Conservation (phyloP, 371 early-diverging fungal genomes). For the Syncephalastrum monosporum region DNA sequence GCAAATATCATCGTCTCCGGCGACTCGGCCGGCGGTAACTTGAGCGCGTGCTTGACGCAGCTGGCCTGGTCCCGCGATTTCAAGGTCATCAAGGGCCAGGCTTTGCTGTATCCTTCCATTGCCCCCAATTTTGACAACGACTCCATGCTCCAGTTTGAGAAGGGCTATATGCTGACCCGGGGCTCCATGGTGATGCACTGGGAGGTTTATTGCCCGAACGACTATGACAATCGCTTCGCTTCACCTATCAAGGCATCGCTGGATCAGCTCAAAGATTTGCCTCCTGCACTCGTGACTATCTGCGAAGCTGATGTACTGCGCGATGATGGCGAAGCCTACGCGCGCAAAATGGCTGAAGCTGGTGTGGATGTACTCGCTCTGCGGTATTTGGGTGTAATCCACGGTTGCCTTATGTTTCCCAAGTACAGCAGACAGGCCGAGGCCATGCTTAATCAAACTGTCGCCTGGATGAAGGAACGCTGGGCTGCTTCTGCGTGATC, state of each 20-base stretch:
- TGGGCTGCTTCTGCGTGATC: too few relatives aligned
- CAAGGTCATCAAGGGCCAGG: conserved; percentile 9
- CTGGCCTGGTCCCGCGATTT: too few relatives aligned
- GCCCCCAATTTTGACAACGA: too few relatives aligned
- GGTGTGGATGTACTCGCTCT: conserved; percentile 22
- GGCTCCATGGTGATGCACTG: conserved; percentile 21
- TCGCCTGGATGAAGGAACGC: too few relatives aligned
- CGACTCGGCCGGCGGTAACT: conserved; percentile 18
- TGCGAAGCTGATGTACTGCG: conserved; percentile 33
- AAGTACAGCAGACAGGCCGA: too few relatives aligned
- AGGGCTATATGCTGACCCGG: conserved; percentile 16
- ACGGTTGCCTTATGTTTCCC: conserved; percentile 3
- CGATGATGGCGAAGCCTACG: conserved; percentile 37
- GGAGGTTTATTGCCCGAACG: conserved; percentile 18
- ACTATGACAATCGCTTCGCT: conserved; percentile 4
- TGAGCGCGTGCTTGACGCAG: conserved; percentile 7
- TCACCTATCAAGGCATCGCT: conserved; percentile 20
- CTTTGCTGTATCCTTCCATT: conserved; percentile 7
- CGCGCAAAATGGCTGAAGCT: conserved; percentile 19
- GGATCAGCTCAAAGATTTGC: conserved; percentile 28
- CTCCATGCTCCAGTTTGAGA: conserved; percentile 5
- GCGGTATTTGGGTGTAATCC: conserved; percentile 17
- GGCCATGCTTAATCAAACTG: too few relatives aligned
- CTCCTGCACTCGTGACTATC: conserved; percentile 31
- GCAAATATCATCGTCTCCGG: conserved; percentile 14